phyloP scores from a whole-genome alignment of 2,329 filamentous ascomycete genomes.

The Pseudogymnoascus sp. region DNA sequence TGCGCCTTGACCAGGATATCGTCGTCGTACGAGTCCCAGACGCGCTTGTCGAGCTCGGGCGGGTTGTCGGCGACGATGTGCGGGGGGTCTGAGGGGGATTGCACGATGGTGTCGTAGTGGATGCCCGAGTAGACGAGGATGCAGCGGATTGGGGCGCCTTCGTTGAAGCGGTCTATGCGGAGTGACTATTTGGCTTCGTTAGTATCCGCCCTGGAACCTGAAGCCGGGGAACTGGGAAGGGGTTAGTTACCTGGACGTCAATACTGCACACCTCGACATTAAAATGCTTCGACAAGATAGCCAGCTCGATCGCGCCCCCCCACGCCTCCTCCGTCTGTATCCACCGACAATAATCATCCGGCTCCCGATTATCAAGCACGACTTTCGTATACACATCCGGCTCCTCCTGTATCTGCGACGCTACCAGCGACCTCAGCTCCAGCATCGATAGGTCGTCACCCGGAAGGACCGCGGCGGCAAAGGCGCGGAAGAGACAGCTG shows the following conservation, averaged over 20 bases:
- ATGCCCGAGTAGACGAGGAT: constrained; percentile 86
- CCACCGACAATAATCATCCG: constrained; percentile 69
- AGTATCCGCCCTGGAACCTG: constrained; percentile 17
- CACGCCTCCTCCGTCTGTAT: constrained; percentile 75
- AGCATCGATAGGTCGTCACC: constrained; percentile 56
- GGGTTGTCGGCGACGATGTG: constrained; percentile 48
- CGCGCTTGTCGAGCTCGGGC: constrained; percentile 63
- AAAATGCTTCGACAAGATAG: constrained; percentile 76
- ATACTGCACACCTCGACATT: constrained; percentile 77
- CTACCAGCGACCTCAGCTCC: constrained; percentile 68
- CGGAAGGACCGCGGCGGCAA: constrained; percentile 66
- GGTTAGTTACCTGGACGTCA: constrained; percentile 58
- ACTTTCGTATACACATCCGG: constrained; percentile 65
- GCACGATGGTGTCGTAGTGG: constrained; percentile 84
- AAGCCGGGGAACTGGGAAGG: too few species aligned
- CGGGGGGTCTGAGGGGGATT: constrained; percentile 54
- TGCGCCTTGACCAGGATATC: constrained; percentile 63
- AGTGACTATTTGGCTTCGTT: constrained; percentile 37
- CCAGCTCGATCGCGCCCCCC: constrained; percentile 87
- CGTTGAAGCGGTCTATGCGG: constrained; percentile 68
- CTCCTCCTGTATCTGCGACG: constrained; percentile 66
- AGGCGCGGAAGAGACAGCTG: constrained; percentile 84
- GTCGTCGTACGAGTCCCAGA: constrained; percentile 46
- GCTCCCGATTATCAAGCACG: constrained; percentile 60
- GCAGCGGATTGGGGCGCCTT: constrained; percentile 55